These are phyloP conservation scores for Spencermartinsiella ligniputridi DNA, from an alignment of 1,139 yeast genomes.

Conservation along the genomic window DNA sequence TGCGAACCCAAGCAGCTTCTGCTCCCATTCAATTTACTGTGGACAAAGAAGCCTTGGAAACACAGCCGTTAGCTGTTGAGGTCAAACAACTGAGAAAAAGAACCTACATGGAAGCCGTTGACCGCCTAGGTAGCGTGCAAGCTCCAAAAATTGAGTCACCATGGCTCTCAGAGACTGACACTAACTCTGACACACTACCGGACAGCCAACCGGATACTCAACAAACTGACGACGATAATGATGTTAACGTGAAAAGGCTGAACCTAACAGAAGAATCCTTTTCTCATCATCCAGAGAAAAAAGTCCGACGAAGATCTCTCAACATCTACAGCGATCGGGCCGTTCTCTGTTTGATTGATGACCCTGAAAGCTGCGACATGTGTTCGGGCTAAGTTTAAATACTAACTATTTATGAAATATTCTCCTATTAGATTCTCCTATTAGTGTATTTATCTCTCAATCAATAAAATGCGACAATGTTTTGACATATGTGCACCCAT, in stretches of 20 bases:
- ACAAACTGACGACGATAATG: constrained; percentile 23
- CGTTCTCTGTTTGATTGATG: constrained; percentile 79
- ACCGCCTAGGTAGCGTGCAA: background rate
- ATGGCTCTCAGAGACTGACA: background rate
- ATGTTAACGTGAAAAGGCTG: constrained; percentile 32
- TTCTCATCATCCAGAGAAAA: background rate
- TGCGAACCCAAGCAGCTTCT: constrained; percentile 88
- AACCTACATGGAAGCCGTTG: constrained; percentile 1
- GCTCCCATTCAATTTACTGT: constrained; percentile 81
- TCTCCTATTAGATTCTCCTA: background rate
- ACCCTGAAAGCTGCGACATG: constrained; percentile 86
- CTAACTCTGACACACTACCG: background rate
- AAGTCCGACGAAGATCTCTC: background rate
- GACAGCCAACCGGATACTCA: constrained; percentile 1
- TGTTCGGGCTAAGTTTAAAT: constrained; percentile 61
- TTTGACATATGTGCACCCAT: too few species aligned
- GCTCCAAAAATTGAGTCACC: background rate
- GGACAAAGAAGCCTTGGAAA: constrained; percentile 42
- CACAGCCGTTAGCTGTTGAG: constrained; percentile 2
- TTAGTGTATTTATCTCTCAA: too few species aligned
- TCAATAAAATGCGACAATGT: too few species aligned
- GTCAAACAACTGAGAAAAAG: constrained; percentile 6
- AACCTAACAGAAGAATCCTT: constrained; percentile 23
- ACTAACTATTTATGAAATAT: background rate
- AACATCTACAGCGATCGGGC: constrained; percentile 67